These are phyloP conservation scores for Purpureocillium lavendulum DNA, from an alignment of 2,329 filamentous ascomycete species.

Conservation along the genomic window DNA sequence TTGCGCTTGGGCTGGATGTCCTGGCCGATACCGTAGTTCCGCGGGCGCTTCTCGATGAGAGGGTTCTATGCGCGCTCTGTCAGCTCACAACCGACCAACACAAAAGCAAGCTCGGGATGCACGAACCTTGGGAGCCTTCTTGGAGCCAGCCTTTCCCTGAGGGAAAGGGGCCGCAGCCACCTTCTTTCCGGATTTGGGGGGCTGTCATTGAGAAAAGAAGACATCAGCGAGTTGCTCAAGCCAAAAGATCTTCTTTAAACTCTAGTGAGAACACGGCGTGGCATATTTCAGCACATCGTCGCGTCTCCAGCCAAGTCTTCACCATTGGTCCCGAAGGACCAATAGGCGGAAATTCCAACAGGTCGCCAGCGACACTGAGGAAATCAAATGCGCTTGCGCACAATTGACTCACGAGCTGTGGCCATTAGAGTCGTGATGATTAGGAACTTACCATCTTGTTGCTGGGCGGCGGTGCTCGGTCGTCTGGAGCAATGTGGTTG, in stretches of 20 bases:
- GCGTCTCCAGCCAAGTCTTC: conserved; percentile 60
- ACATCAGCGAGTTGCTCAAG: conserved; percentile 85
- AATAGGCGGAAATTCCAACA: conserved; percentile 25
- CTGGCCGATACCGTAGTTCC: conserved; percentile 98
- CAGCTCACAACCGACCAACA: not conserved
- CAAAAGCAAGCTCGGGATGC: not conserved
- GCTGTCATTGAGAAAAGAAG: conserved; percentile 99
- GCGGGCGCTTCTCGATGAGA: conserved; percentile 94
- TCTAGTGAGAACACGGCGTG: conserved; percentile 69
- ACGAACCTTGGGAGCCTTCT: conserved; percentile 96
- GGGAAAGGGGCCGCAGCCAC: conserved; percentile 94
- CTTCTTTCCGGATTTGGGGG: conserved; percentile 98
- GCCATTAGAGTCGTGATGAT: conserved; percentile 27
- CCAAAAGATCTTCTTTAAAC: conserved; percentile 76
- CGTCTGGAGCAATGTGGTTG: conserved; percentile 24
- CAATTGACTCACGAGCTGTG: conserved; percentile 27
- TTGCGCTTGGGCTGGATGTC: conserved; percentile 97
- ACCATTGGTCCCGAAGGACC: conserved; percentile 26
- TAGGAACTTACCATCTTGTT: conserved; percentile 34
- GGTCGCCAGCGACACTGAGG: conserved; percentile 21
- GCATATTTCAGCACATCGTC: conserved; percentile 43
- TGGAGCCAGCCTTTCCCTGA: conserved; percentile 79
- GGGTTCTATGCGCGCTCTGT: conserved; percentile 62
- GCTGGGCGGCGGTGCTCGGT: conserved; percentile 25
- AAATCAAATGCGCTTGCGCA: conserved; percentile 15